phyloP scores from a whole-genome alignment of 2,329 filamentous ascomycete species.

The Sporothrix pallida region DNA sequence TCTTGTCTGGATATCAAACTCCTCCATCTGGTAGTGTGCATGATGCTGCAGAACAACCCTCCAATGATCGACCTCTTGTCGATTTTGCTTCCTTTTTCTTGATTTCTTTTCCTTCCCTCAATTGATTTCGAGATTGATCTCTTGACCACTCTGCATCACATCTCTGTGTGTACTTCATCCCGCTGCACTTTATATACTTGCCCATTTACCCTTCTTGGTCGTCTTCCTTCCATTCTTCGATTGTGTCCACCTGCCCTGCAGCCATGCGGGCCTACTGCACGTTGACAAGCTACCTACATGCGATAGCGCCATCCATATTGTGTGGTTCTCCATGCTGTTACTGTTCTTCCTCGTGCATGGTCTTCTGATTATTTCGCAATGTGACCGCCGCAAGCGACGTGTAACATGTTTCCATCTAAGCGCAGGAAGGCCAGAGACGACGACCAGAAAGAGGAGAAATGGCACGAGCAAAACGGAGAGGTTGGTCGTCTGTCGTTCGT shows the following conservation, averaged over 20 bases:
- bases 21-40: background rate
- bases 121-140: background rate
- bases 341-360: background rate
- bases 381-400: slow-evolving; percentile 31
- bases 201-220: background rate
- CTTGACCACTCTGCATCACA: background rate
- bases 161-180: background rate
- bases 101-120: background rate
- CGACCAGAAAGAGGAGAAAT: background rate
- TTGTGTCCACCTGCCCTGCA: slow-evolving; percentile 27
- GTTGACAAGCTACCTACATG: slow-evolving; percentile 28
- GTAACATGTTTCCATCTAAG: background rate
- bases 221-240: slow-evolving; percentile 10
- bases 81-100: background rate
- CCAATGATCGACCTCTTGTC: background rate
- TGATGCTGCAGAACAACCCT: background rate
- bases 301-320: slow-evolving; percentile 12
- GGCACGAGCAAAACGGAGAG: background rate
- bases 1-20: slow-evolving; percentile 5
- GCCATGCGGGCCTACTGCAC: slow-evolving; percentile 31
- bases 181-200: background rate
- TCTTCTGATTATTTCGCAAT: background rate
- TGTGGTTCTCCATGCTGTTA: background rate
- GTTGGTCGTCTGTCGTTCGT: background rate
- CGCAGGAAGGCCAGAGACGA: background rate